phyloP scores from a whole-genome alignment of 352 stramenopile species.

The Elongisporangium prolatum region DNA sequence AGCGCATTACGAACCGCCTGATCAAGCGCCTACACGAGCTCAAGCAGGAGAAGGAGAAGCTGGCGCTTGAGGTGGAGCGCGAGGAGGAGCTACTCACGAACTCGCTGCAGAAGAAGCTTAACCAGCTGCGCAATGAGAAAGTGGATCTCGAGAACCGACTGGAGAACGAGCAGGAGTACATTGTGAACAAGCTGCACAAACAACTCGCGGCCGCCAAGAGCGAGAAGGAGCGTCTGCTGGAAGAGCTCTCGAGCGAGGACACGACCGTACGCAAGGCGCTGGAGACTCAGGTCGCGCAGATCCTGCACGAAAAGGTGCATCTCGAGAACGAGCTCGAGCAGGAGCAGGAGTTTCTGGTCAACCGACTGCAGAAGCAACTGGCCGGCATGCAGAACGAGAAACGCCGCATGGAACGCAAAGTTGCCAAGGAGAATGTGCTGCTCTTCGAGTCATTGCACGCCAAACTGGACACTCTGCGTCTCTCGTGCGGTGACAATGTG shows the following conservation, averaged over 20 bases:
- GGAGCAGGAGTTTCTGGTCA: constrained; percentile 86
- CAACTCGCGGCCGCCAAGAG: constrained; percentile 65
- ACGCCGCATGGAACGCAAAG: constrained; percentile 64
- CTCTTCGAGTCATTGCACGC: constrained; percentile 66
- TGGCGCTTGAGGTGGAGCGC: constrained; percentile 84
- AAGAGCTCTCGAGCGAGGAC: constrained; percentile 67
- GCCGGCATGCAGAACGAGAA: constrained; percentile 60
- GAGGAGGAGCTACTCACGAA: constrained; percentile 91
- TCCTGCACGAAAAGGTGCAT: constrained; percentile 79
- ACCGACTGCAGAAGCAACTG: constrained; percentile 82
- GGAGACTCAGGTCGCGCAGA: constrained; percentile 77
- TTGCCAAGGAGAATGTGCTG: constrained; percentile 67
- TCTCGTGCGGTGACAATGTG: constrained; percentile 52
- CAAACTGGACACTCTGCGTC: constrained; percentile 52
- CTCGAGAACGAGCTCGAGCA: constrained; percentile 86
- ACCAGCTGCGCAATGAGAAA: constrained; percentile 84
- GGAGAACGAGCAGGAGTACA: constrained; percentile 90
- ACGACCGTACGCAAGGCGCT: constrained; percentile 54
- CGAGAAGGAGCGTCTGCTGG: constrained; percentile 67
- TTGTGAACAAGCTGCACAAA: constrained; percentile 89
- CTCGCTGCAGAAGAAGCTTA: constrained; percentile 87
- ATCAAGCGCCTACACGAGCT: constrained; percentile 77
- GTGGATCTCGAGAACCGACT: constrained; percentile 91
- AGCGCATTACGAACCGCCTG: constrained; percentile 79
- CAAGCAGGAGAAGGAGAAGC: constrained; percentile 86